Evolutionary conservation across 2,329 filamentous ascomycete genomes (phyloP).

Genomic region (Ophiobolus disseminans): DNA sequence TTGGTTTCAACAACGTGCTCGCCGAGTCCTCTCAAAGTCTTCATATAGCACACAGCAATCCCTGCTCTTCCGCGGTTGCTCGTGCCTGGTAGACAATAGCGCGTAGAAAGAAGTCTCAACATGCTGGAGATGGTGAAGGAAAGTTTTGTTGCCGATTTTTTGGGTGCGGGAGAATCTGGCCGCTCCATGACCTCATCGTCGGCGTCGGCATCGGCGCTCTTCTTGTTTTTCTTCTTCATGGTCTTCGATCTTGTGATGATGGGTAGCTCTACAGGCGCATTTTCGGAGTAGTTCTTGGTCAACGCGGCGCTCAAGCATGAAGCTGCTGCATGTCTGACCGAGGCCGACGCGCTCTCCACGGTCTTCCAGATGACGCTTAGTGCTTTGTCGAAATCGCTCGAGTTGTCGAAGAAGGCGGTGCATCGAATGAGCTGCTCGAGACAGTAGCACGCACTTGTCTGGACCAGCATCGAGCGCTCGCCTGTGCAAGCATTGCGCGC

Average conservation of each 20-base stretch:
- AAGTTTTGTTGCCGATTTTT: constrained; percentile 73
- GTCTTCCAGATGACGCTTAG: constrained; percentile 84
- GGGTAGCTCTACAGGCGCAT: constrained; percentile 49
- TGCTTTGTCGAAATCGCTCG: constrained; percentile 87
- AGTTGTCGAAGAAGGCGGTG: constrained; percentile 85
- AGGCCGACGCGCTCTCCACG: constrained; percentile 76
- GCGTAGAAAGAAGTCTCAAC: constrained; percentile 76
- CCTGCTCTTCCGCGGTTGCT: constrained; percentile 82
- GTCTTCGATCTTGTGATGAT: constrained; percentile 61
- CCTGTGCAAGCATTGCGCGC: constrained; percentile 75
- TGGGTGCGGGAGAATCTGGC: constrained; percentile 76
- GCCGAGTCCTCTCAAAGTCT: constrained; percentile 78
- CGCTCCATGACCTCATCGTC: constrained; percentile 74
- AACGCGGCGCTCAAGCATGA: constrained; percentile 84
- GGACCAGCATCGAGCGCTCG: constrained; percentile 84
- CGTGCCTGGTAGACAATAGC: constrained; percentile 80
- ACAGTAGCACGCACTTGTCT: constrained; percentile 79
- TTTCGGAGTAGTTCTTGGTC: constrained; percentile 78
- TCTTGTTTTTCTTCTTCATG: constrained; percentile 77
- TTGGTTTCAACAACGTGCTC: constrained; percentile 83
- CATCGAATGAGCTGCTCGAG: constrained; percentile 74
- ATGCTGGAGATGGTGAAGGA: constrained; percentile 79
- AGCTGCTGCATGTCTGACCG: constrained; percentile 84
- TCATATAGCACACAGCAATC: constrained; percentile 85
- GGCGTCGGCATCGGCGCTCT: constrained; percentile 68